These are phyloP conservation scores for Kwoniella dejecticola DNA, from an alignment of 768 basidiomycete species.

Conservation along the genomic window DNA sequence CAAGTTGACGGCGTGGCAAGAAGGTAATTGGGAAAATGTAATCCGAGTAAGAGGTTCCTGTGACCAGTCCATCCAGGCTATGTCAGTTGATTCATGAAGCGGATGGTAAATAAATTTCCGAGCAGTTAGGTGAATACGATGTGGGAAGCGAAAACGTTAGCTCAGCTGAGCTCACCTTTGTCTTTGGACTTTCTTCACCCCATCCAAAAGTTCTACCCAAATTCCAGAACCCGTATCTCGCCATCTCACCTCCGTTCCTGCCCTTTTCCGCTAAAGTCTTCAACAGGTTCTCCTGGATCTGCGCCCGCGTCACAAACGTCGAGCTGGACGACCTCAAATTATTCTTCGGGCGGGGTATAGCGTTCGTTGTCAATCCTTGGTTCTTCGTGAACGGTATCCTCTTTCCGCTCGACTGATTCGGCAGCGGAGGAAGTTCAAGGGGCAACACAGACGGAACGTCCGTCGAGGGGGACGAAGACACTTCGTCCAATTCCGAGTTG, in stretches of 20 bases:
- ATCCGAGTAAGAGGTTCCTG: constrained; percentile 86
- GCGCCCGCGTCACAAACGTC: constrained; percentile 84
- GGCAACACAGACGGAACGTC: constrained; percentile 19
- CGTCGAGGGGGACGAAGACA: constrained; percentile 30
- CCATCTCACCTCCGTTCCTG: constrained; percentile 66
- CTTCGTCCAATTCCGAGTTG: constrained; percentile 20
- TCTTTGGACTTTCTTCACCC: constrained; percentile 80
- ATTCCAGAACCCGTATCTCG: constrained; percentile 84
- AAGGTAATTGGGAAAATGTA: constrained; percentile 81
- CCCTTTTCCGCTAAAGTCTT: constrained; percentile 69
- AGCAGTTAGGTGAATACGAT: background rate
- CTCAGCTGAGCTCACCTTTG: constrained; percentile 70
- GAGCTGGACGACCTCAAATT: constrained; percentile 88
- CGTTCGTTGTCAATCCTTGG: constrained; percentile 9
- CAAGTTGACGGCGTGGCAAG: constrained; percentile 84
- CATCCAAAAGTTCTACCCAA: constrained; percentile 79
- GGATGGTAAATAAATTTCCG: too few relatives aligned
- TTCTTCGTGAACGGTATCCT: constrained; percentile 31
- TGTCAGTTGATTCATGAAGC: too few relatives aligned
- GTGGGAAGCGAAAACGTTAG: background rate
- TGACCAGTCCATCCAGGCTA: too few relatives aligned
- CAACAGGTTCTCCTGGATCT: constrained; percentile 73
- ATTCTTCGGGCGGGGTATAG: constrained; percentile 74
- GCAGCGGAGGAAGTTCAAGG: too few relatives aligned
- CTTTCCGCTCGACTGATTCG: too few relatives aligned